A percentile compares a stretch with the other conserved stretches of the same genome.
Conservation (phyloP, 192 early-diverging fungal genomes). For the Spizellomyces sp. region DNA sequence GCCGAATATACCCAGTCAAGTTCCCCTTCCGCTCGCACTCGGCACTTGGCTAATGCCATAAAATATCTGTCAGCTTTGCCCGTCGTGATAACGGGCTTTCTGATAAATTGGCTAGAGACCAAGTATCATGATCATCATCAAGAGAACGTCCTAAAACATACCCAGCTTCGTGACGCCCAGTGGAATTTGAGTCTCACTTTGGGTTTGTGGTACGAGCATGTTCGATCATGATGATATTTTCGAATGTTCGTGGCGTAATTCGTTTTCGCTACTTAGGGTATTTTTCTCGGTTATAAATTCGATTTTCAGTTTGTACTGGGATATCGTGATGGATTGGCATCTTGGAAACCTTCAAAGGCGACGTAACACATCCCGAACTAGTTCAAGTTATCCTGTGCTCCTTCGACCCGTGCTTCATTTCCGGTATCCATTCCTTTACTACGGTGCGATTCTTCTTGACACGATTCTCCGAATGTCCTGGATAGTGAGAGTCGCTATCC, state of each 20-base stretch:
- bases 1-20: slow-evolving; percentile 68
- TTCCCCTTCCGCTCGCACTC: slow-evolving; percentile 44
- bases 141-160: slow-evolving; percentile 4
- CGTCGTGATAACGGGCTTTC: slow-evolving; percentile 57
- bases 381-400: slow-evolving; percentile 37
- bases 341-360: slow-evolving; percentile 9
- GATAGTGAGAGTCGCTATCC: slow-evolving; percentile 67
- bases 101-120: slow-evolving; percentile 40
- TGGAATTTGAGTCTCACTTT: slow-evolving; percentile 38
- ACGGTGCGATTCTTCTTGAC: slow-evolving; percentile 76
- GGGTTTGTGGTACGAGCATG: slow-evolving; percentile 49
- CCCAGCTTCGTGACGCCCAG: slow-evolving; percentile 12
- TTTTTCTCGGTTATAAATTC: slow-evolving; percentile 80
- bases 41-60: slow-evolving; percentile 89
- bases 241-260: not conserved
- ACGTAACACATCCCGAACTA: slow-evolving; percentile 1
- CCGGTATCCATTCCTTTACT: slow-evolving; percentile 65
- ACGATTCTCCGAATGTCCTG: slow-evolving; percentile 84
- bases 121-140: slow-evolving; percentile 15
- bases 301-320: slow-evolving; percentile 95
- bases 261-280: slow-evolving; percentile 41
- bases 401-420: slow-evolving; percentile 73
- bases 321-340: slow-evolving; percentile 89
- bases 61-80: slow-evolving; percentile 90
- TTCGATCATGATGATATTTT: too few relatives aligned